Percentiles rank a stretch among this genome's conserved stretches.
Evolutionary conservation across 2,329 filamentous ascomycete genomes (phyloP).

Genomic region (Colletotrichum costaricense): DNA sequence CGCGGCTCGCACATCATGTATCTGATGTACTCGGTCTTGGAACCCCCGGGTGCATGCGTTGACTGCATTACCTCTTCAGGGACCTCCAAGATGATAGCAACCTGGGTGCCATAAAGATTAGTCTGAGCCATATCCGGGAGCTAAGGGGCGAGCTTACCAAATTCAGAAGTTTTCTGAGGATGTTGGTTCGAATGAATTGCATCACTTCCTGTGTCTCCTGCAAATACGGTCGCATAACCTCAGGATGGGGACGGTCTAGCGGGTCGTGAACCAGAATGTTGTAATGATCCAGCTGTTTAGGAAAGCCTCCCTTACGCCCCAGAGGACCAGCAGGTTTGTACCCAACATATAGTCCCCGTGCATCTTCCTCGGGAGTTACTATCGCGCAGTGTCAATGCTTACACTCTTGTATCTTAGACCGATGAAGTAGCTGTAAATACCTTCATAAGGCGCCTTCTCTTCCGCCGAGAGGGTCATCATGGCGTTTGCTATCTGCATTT

Average conservation of each 20-base stretch:
- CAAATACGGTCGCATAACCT: constrained; percentile 35
- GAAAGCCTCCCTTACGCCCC: constrained; percentile 35
- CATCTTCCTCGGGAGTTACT: constrained; percentile 44
- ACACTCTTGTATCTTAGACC: too few species aligned
- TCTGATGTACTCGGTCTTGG: constrained; percentile 48
- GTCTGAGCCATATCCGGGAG: too few species aligned
- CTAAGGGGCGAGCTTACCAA: neutral
- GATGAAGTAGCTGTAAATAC: constrained; percentile 8
- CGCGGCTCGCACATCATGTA: constrained; percentile 51
- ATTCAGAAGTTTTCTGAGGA: constrained; percentile 36
- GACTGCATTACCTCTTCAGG: constrained; percentile 49
- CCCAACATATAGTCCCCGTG: constrained; percentile 42
- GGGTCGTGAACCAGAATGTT: constrained; percentile 38
- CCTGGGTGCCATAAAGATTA: too few species aligned
- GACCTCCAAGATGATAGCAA: constrained; percentile 39
- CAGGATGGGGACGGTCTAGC: constrained; percentile 37
- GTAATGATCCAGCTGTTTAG: constrained; percentile 17
- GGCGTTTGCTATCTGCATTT: constrained; percentile 42
- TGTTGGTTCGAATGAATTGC: constrained; percentile 40
- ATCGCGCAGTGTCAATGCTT: too few species aligned
- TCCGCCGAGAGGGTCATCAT: constrained; percentile 42
- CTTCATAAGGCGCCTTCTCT: constrained; percentile 43
- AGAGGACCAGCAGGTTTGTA: constrained; percentile 43
- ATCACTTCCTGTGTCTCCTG: constrained; percentile 41
- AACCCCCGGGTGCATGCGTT: constrained; percentile 46